Base-by-base conservation (phyloP, 2,329 filamentous ascomycete genomes). In the Chaetomiaceae sp. region DNA sequence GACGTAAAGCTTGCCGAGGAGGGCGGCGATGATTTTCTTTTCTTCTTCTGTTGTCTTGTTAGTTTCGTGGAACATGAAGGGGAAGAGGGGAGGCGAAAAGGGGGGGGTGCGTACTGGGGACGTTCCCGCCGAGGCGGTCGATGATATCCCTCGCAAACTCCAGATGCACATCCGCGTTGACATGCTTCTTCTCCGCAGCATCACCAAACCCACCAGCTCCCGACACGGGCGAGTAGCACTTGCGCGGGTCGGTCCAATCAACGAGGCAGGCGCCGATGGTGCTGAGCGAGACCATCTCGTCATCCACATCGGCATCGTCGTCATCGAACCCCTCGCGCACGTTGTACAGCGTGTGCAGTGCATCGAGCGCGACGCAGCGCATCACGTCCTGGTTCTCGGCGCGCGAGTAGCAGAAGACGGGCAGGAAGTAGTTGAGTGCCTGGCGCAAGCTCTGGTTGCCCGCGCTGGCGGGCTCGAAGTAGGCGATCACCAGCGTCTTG, bases 221-320 rank as follows among this genome's bases (percentile, higher is more conserved):
- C 47, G 20, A 19, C 66, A 70, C 69, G 10, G 39, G 74, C 47
- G 64, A 75, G 67, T 68, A 86, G 68, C 70, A 87, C 64, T 94
- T 90, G 40, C 91, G 75, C 30, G 90, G 89, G 63, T 97, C 91
- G 0, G 91, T 97, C 93, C 91, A 97, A 63, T 97, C 91, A 1
- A 90, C 80, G 7, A 97, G 70, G 59, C 89, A 91, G 3, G 86
- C 81, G 1, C 87, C 88, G 48, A 95, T 86, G 3, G 83, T 79
- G 35, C 79, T 76, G 54, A 94, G 76, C 56, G 83, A 81, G 8
- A 91, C 86, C 81, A 94, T 89, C 54, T 81, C 83, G 48, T 86
- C 84, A 30, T 79, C 79, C 10, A 86, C 79, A 41, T 88, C 86
- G 15, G 83, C 81, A 39, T 87, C 84, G 26, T 87, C 88, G 51